Evolutionary conservation across 176 grass and related monocot genomes (phyloP), one percentile per base, ranked within the genome.

Genomic region (Carex pumila): DNA sequence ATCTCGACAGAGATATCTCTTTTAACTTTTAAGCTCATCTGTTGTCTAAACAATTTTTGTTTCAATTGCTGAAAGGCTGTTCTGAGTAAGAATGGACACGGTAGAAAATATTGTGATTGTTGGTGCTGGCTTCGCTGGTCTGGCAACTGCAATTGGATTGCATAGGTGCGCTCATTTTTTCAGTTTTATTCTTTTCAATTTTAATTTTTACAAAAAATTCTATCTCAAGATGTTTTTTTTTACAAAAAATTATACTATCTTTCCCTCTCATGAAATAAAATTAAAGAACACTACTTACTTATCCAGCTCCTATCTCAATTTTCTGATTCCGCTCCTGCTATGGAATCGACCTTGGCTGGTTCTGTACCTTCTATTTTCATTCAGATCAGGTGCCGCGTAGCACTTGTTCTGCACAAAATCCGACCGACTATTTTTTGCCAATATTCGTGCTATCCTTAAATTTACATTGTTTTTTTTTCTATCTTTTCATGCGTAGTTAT

Each of bases 91-190:
- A 14, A 78, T 79, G 86, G 86, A 84, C 11, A 4, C 36, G 25
- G 54, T 60, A 71, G 80, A 88, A 70, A 80, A 87, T 52, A 79
- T 97, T 77, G 87, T 94, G 31, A 74, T 97, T 65, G 84, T 89
- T 0, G 94, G 94, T 63, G 92, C 88, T 57, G 94, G 94, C 0
- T 32, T 94, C 0, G 88, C 88, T 25, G 92, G 94, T 2, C 86
- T 97, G n/a, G 90, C 94, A 12, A 47, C 56, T 31, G 90, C 94
- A 3, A 82, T 97, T 18, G 94, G 94, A 14, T 86, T 97, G 21
- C 85, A 94, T 30, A 88, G 91, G 91, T 91, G 14, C 18, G 18
- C 72, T 17, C 18, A n/a, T 70, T 45, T 43, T 43, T 43, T 43
- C 39, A 43, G 39, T 43, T 43, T 43, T 43, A 5, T 43, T 7